These are phyloP conservation scores for Bruguiera hainesii DNA, from an alignment of 441 rosid species.

Conservation along the genomic window DNA sequence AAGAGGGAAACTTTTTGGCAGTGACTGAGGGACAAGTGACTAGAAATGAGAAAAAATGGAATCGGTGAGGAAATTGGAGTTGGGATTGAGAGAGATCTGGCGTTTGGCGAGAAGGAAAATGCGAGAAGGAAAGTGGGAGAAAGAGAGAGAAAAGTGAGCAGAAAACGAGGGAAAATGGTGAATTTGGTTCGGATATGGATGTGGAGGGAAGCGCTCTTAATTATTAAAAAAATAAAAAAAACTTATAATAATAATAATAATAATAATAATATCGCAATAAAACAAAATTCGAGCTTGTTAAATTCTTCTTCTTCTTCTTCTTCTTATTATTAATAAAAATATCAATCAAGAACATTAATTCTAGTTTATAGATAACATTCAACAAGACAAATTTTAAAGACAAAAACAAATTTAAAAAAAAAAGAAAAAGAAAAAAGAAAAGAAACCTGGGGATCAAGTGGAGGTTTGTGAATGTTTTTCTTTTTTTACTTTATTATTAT, in stretches of 20 bases:
- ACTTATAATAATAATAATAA: background rate
- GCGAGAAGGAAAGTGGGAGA: conserved; percentile 38
- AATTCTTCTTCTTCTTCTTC: background rate
- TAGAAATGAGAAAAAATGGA: conserved; percentile 9
- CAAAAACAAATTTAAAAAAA: no score
- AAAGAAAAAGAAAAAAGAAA: no score
- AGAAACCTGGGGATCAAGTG: no score
- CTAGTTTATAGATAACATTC: no score
- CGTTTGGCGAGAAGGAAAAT: conserved; percentile 21
- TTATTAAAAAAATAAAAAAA: no score
- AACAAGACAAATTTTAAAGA: no score
- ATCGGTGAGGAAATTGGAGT: background rate
- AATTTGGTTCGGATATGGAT: conserved; percentile 80
- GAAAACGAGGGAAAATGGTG: conserved; percentile 73
- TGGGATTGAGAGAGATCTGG: conserved; percentile 26
- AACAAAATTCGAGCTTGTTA: background rate
- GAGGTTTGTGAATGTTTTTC: no score
- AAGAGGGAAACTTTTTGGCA: background rate
- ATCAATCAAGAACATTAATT: background rate
- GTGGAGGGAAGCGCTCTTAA: conserved; percentile 68
- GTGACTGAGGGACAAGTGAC: background rate
- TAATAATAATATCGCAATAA: background rate
- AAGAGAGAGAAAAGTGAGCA: background rate
- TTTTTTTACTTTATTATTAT: no score
- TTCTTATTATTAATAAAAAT: background rate